Evolutionary conservation across 164 flowering plant genomes (phyloP).

Genomic region (Warburgia ugandensis): DNA sequence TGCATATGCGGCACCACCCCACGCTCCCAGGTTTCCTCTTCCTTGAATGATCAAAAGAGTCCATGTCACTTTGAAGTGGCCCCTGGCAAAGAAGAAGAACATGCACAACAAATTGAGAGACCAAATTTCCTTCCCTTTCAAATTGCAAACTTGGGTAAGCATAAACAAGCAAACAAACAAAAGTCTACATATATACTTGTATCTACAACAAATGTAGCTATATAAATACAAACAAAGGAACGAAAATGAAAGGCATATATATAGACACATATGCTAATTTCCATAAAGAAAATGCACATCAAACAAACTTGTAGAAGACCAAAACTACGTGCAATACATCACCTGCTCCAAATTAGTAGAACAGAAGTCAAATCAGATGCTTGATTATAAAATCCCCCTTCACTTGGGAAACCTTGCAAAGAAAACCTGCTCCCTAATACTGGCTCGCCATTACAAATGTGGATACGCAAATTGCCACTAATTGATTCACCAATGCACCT

Average conservation of each 20-base stretch:
- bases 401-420: slow-evolving; percentile 39
- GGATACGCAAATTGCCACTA: slow-evolving; percentile 26
- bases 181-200: too few relatives aligned
- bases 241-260: too few relatives aligned
- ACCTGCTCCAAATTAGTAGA: background rate
- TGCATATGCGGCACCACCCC: slow-evolving; percentile 97
- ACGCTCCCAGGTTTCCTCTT: slow-evolving; percentile 54
- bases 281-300: too few relatives aligned
- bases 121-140: background rate
- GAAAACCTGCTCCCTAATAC: slow-evolving; percentile 55
- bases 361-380: slow-evolving; percentile 2
- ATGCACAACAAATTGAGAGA: background rate
- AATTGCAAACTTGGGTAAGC: background rate
- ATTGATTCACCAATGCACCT: slow-evolving; percentile 31
- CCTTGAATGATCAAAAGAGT: slow-evolving; percentile 49
- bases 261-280: too few relatives aligned
- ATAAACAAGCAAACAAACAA: background rate
- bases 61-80: too few relatives aligned
- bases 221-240: too few relatives aligned
- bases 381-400: slow-evolving; percentile 40
- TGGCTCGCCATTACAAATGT: slow-evolving; percentile 25
- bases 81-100: slow-evolving; percentile 1
- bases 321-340: background rate
- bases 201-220: too few relatives aligned
- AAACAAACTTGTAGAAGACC: background rate